phyloP scores from a whole-genome alignment of 164 flowering plant species.

The Nymphaea colorata region DNA sequence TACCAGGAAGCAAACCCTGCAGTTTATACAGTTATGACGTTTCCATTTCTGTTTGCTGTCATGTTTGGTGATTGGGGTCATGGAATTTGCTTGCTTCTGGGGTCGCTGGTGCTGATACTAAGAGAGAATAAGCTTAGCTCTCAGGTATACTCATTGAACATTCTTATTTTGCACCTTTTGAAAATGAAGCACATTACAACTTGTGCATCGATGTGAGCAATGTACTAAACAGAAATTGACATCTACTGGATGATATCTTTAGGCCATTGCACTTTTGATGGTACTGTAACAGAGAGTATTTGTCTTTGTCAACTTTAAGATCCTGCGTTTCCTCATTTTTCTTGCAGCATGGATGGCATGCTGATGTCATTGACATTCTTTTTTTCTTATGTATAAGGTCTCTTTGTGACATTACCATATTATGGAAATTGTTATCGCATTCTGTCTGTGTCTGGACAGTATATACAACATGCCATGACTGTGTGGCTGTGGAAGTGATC shows the following conservation, averaged over 20 bases:
- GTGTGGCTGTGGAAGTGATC: too few relatives aligned
- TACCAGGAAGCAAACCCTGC: conserved; percentile 98
- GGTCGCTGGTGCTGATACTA: conserved; percentile 67
- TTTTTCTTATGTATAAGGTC: not conserved
- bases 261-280: too few relatives aligned
- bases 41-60: conserved; percentile 99
- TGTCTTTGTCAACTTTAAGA: not conserved
- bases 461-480: too few relatives aligned
- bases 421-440: too few relatives aligned
- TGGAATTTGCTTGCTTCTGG: conserved; percentile 86
- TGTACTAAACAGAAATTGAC: not conserved
- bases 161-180: not conserved
- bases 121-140: conserved; percentile 60
- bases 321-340: too few relatives aligned
- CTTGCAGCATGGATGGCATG: too few relatives aligned
- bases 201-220: not conserved
- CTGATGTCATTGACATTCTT: not conserved
- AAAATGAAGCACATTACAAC: not conserved
- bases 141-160: conserved; percentile 33
- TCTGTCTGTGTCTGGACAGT: too few relatives aligned
- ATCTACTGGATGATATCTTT: too few relatives aligned
- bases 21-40: conserved; percentile 77
- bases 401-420: not conserved
- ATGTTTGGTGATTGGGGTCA: conserved; percentile 99
- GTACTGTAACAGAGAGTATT: not conserved